These are phyloP conservation scores for Plasmodium cynomolgi DNA, from an alignment of 169 alveolate species.

Conservation along the genomic window DNA sequence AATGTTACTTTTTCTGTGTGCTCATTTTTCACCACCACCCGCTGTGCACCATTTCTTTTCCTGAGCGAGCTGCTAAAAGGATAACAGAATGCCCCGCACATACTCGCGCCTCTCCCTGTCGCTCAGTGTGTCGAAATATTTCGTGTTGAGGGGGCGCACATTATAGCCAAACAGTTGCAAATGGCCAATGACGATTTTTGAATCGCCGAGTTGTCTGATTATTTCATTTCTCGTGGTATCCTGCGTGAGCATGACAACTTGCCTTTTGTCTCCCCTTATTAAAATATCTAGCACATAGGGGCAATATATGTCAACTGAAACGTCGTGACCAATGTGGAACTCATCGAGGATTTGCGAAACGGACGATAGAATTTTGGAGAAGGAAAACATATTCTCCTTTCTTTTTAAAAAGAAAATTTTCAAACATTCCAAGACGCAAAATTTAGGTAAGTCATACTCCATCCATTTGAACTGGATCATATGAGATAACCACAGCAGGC, in stretches of 20 bases:
- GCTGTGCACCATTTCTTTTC: background rate
- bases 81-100: background rate
- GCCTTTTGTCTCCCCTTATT: conserved; percentile 44
- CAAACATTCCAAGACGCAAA: conserved; percentile 80
- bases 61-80: background rate
- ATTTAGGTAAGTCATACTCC: conserved; percentile 76
- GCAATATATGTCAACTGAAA: conserved; percentile 51
- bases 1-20: background rate
- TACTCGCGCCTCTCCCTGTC: background rate
- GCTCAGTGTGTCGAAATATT: conserved; percentile 28
- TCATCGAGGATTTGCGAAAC: conserved; percentile 45
- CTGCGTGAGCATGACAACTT: conserved; percentile 69
- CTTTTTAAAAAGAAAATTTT: conserved; percentile 66
- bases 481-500: conserved; percentile 84
- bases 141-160: conserved; percentile 42
- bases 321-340: conserved; percentile 26
- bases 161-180: conserved; percentile 66
- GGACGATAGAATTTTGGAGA: conserved; percentile 15
- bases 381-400: conserved; percentile 66
- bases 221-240: conserved; percentile 74
- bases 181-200: conserved; percentile 49
- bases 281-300: conserved; percentile 63
- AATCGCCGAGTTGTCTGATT: conserved; percentile 35
- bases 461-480: conserved; percentile 79
- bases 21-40: background rate